phyloP scores from a whole-genome alignment of 805 yeast genomes.

The Diddensiella transvaalensis region DNA sequence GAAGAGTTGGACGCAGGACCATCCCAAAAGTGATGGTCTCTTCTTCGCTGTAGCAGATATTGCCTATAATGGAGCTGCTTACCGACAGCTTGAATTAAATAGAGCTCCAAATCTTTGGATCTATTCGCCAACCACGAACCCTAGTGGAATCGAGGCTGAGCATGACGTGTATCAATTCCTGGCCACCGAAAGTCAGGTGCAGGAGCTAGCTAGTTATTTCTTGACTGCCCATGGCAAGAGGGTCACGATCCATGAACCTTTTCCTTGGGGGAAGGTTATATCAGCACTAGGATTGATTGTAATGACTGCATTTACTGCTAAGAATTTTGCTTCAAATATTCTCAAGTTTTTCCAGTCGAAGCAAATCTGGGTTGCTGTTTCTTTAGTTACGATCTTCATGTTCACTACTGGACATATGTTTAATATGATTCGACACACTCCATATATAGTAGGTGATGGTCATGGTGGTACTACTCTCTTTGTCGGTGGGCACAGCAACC shows the following conservation, averaged over 20 bases:
- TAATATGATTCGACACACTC: slow-evolving; percentile 75
- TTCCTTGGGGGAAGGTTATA: slow-evolving; percentile 26
- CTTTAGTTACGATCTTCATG: slow-evolving; percentile 61
- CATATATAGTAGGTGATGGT: slow-evolving; percentile 42
- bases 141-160: slow-evolving; percentile 24
- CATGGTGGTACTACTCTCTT: slow-evolving; percentile 49
- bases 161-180: slow-evolving; percentile 28
- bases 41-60: slow-evolving; percentile 77
- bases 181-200: slow-evolving; percentile 27
- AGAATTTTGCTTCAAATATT: slow-evolving; percentile 33
- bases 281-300: slow-evolving; percentile 18
- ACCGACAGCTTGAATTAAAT: slow-evolving; percentile 51
- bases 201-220: slow-evolving; percentile 19
- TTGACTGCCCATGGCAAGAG: slow-evolving; percentile 23
- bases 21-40: slow-evolving; percentile 50
- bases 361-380: slow-evolving; percentile 67
- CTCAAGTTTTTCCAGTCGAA: slow-evolving; percentile 44
- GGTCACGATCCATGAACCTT: slow-evolving; percentile 32
- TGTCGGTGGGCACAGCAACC: slow-evolving; percentile 66
- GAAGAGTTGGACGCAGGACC: slow-evolving; percentile 56
- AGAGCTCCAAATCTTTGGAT: slow-evolving; percentile 76
- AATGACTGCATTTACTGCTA: slow-evolving; percentile 1
- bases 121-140: slow-evolving; percentile 49
- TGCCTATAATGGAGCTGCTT: slow-evolving; percentile 49
- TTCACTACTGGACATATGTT: slow-evolving; percentile 92